A percentile compares a stretch with the other conserved stretches of the same genome.
Conservation (phyloP, 1,139 yeast species). For the Saccharomycopsis hybrid region DNA sequence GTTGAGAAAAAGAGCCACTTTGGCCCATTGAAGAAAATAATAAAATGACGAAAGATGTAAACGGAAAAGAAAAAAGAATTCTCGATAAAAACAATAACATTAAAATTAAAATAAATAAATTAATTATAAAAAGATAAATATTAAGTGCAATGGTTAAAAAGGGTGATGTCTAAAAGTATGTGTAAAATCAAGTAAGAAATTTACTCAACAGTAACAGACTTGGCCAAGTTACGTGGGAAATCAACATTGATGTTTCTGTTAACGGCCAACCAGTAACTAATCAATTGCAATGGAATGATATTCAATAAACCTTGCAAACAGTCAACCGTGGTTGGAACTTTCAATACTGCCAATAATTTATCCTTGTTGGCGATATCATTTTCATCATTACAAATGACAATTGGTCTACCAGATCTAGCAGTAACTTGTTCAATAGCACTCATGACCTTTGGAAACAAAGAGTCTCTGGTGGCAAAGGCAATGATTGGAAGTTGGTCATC, state of each 20-base stretch:
- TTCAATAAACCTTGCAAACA: conserved; percentile 95
- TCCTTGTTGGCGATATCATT: conserved; percentile 57
- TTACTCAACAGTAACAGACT: conserved; percentile 84
- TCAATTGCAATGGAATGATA: conserved; percentile 90
- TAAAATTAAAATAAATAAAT: no score
- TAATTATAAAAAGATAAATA: no score
- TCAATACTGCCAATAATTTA: conserved; percentile 51
- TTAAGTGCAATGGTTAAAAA: no score
- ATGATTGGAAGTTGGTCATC: conserved; percentile 91
- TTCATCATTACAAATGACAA: conserved; percentile 86
- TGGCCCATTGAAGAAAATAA: no score
- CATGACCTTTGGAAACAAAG: conserved; percentile 92
- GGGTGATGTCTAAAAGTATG: no score
- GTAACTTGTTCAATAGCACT: conserved; percentile 95
- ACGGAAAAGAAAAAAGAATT: no score
- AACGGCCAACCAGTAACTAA: conserved; percentile 96
- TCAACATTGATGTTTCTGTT: conserved; percentile 95
- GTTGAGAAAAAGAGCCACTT: no score
- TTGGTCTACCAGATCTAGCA: conserved; percentile 96
- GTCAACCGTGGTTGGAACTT: conserved; percentile 94
- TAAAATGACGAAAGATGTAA: no score
- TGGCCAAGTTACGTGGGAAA: conserved; percentile 98
- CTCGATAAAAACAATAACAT: no score
- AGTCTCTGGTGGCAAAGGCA: conserved; percentile 96
- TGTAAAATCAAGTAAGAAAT: neutral